Evolutionary conservation across 257 asterid species (phyloP).

Genomic region (Capsicum baccatum): DNA sequence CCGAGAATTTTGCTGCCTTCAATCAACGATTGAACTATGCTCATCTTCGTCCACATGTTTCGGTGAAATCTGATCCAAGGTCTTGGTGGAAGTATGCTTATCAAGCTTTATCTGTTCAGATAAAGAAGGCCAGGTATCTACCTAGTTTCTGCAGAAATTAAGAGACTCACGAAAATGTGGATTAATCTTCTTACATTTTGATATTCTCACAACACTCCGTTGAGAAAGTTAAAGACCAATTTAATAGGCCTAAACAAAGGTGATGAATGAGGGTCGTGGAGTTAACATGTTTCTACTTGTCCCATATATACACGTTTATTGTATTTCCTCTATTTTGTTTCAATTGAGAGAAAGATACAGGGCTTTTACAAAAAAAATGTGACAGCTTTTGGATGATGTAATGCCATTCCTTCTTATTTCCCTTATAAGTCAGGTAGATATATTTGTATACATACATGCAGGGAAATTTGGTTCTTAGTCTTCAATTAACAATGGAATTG

Average conservation of each 20-base stretch:
- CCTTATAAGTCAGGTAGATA: neutral
- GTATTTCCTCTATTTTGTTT: slow-evolving; percentile 10
- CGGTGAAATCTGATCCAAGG: slow-evolving; percentile 69
- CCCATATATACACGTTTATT: neutral
- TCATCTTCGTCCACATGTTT: slow-evolving; percentile 79
- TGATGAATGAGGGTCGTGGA: neutral
- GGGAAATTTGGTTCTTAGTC: neutral
- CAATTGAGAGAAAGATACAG: neutral
- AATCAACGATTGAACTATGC: slow-evolving; percentile 87
- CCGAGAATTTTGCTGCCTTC: slow-evolving; percentile 93
- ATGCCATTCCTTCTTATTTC: neutral
- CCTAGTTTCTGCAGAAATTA: slow-evolving; percentile 25
- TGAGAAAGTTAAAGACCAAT: neutral
- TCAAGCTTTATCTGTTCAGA: slow-evolving; percentile 75
- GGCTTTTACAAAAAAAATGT: slow-evolving; percentile 17
- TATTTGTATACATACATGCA: neutral
- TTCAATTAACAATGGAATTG: slow-evolving; percentile 23
- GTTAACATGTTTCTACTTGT: slow-evolving; percentile 17
- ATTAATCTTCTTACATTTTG: neutral
- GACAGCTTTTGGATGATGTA: neutral
- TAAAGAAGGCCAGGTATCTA: slow-evolving; percentile 79
- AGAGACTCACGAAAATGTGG: neutral
- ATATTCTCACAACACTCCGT: neutral
- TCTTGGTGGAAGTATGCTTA: slow-evolving; percentile 96
- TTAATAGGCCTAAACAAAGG: slow-evolving; percentile 13